Percentiles rank a stretch among this genome's conserved stretches.
Evolutionary conservation across 164 flowering plant species (phyloP).

Genomic region (Magnolia officinalis): DNA sequence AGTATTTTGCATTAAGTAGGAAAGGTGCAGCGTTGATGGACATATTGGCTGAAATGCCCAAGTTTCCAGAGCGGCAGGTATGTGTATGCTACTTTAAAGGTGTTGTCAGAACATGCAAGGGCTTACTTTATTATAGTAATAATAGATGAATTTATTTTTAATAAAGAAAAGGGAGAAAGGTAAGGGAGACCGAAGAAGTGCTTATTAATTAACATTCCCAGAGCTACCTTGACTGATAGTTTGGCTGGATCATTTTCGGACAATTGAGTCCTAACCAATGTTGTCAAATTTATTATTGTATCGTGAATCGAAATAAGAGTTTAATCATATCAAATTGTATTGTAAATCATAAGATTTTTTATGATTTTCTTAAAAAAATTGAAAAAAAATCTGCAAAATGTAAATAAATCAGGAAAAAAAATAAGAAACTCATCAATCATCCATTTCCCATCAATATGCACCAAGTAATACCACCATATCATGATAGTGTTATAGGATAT

Average conservation of each 20-base stretch:
- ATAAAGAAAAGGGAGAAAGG: neutral
- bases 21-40: conserved; percentile 89
- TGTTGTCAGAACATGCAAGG: neutral
- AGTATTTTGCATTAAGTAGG: conserved; percentile 75
- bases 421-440: too few species aligned
- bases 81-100: neutral
- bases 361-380: too few species aligned
- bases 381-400: too few species aligned
- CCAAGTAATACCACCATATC: too few species aligned
- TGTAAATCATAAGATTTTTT: too few species aligned
- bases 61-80: conserved; percentile 98
- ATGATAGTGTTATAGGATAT: too few species aligned
- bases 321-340: too few species aligned
- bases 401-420: too few species aligned
- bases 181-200: neutral
- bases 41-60: conserved; percentile 98
- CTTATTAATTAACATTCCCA: neutral
- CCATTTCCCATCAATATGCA: too few species aligned
- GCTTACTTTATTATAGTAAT: neutral
- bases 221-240: neutral
- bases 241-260: neutral
- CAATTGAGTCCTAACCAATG: too few species aligned
- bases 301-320: too few species aligned
- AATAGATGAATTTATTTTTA: conserved; percentile 1
- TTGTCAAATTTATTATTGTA: too few species aligned